A percentile compares a stretch with the other conserved stretches of the same genome.
These are phyloP conservation scores for Gloeophyllum trabeum DNA, from an alignment of 768 basidiomycete species.

Conservation along the genomic window DNA sequence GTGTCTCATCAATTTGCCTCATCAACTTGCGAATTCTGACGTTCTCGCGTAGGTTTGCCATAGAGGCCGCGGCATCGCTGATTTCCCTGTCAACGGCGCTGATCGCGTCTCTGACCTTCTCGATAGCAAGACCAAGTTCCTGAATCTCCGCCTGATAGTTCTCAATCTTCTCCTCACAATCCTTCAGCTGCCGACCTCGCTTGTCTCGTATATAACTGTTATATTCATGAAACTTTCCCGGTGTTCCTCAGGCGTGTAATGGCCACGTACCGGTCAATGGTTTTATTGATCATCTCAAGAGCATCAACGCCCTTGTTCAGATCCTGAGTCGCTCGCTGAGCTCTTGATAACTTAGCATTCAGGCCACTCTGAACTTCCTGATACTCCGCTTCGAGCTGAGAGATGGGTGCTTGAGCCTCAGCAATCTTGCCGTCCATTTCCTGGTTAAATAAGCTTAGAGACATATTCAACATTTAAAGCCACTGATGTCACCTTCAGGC, in stretches of 20 bases:
- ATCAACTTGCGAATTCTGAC: constrained; percentile 61
- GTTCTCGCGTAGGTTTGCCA: constrained; percentile 75
- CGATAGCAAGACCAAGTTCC: constrained; percentile 27
- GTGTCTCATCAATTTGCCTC: constrained; percentile 52
- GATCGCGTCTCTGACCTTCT: constrained; percentile 30
- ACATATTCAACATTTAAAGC: constrained; percentile 1
- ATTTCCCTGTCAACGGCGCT: constrained; percentile 66
- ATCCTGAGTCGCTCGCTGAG: constrained; percentile 49
- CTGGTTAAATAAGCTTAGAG: constrained; percentile 21
- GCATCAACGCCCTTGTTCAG: constrained; percentile 54
- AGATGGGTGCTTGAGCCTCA: constrained; percentile 55
- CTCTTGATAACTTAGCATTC: constrained; percentile 34
- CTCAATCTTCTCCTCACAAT: constrained; percentile 44
- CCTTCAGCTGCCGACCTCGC: constrained; percentile 45
- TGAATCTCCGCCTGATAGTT: constrained; percentile 33
- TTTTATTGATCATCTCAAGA: constrained; percentile 47
- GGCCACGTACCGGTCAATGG: constrained; percentile 46
- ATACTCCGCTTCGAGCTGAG: constrained; percentile 46
- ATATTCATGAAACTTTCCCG: background rate
- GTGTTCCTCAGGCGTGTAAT: background rate
- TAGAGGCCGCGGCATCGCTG: constrained; percentile 57
- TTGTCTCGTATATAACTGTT: constrained; percentile 66
- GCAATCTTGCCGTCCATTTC: constrained; percentile 50
- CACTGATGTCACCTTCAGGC: constrained; percentile 34
- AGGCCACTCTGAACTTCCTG: constrained; percentile 37